Base-by-base conservation (phyloP, 495 filamentous ascomycete species). In the Penicilliopsis zonata region DNA sequence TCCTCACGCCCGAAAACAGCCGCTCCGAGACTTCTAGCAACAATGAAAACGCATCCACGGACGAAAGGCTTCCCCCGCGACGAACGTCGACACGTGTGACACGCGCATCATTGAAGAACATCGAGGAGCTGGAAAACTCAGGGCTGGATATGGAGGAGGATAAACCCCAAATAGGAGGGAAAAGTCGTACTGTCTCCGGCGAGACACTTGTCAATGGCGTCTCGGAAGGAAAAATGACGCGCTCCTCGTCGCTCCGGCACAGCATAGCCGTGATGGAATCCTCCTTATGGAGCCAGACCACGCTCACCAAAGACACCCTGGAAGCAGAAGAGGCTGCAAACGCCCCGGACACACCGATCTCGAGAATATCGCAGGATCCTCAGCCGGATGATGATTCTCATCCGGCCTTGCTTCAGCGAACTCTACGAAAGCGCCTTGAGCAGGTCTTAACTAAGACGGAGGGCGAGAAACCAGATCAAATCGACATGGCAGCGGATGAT, bases 1-100 rank as follows among this genome's bases (percentile, higher is more conserved):
- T 66, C 10, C 47, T 66, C 13, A 66, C 61, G 3, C 61, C 61
- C 21, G 61, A 66, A 33, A 57, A 59, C 25, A 63, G 61, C 37
- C 59, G 61, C 34, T 66, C 61, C n/a, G 61, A 66, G 35, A 66
- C 61, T 1, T 66, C 61, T 3, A 66, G 61, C 48, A 66, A 63
- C 42, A 59, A 59, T 46, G 61, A 63, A 42, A 53, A 59, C 52
- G 55, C 54, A 47, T 57, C 46, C 14, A 39, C 42, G 12, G 61
- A 65, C 13, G 61, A 66, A 37, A 62, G 59, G 39, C 42, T 53
- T 15, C 41, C 46, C 8, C 18, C 46, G 27, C 56, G 56, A 31
- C 54, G 54, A 19, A 52, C 51, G 24, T 63, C 61, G 47, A 57
- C 61, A 54, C 56, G 59, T 41, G 49, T 52, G 30, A 49, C 45